Conservation (phyloP, 768 basidiomycete genomes). For the Mycena albidolilacea region DNA sequence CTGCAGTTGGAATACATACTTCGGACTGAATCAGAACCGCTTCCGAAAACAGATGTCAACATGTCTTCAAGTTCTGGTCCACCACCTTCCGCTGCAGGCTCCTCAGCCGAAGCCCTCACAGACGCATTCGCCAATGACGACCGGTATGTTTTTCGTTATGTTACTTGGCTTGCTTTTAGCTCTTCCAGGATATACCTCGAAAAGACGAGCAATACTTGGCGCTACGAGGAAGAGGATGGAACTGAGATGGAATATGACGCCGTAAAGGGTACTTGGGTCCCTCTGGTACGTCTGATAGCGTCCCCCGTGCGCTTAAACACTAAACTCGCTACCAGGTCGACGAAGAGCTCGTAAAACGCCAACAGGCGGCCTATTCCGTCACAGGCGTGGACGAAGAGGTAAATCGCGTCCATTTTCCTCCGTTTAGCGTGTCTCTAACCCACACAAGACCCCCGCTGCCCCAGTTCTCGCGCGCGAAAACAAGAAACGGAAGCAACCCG, state of each 20-base stretch:
- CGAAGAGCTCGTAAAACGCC: slow-evolving; percentile 87
- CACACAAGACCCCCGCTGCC: slow-evolving; percentile 83
- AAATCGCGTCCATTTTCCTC: slow-evolving; percentile 47
- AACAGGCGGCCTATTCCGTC: slow-evolving; percentile 96
- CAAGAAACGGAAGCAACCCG: slow-evolving; percentile 84
- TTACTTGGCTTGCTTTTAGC: background rate
- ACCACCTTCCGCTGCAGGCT: slow-evolving; percentile 67
- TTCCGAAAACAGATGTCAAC: slow-evolving; percentile 31
- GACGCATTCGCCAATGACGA: slow-evolving; percentile 86
- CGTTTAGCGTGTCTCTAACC: slow-evolving; percentile 40
- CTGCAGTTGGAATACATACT: slow-evolving; percentile 11
- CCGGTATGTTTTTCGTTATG: slow-evolving; percentile 56
- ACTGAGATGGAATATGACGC: slow-evolving; percentile 92
- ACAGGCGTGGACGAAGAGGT: slow-evolving; percentile 96
- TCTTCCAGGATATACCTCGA: slow-evolving; percentile 80
- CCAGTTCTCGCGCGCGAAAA: slow-evolving; percentile 85
- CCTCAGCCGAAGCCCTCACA: slow-evolving; percentile 70
- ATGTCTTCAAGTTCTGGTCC: slow-evolving; percentile 62
- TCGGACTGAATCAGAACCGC: background rate
- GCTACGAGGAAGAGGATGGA: slow-evolving; percentile 91
- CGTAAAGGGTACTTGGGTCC: slow-evolving; percentile 83
- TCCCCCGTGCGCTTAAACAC: background rate
- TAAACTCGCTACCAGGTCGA: slow-evolving; percentile 71
- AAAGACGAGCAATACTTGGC: slow-evolving; percentile 83
- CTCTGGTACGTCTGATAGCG: slow-evolving; percentile 73